A percentile compares a stretch with the other conserved stretches of the same genome.
Conservation (phyloP, 768 basidiomycete genomes). For the Boletus rufocinnamomeus region DNA sequence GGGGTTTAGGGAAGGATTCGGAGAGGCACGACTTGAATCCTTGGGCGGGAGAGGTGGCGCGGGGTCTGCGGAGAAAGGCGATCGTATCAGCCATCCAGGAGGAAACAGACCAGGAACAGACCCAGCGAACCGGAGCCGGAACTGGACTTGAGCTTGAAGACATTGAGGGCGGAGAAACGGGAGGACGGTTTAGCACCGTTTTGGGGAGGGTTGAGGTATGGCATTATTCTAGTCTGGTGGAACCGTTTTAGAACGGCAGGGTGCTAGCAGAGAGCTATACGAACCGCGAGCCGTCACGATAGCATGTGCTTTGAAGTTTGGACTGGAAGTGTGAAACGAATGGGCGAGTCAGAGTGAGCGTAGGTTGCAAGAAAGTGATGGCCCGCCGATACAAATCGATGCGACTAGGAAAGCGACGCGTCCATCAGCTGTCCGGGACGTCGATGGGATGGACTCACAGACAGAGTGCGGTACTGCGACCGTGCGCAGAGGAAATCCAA, state of each 20-base stretch:
- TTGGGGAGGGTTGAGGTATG: slow-evolving; percentile 11
- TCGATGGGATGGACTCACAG: not conserved
- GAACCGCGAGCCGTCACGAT: not conserved
- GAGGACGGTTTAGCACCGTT: slow-evolving; percentile 33
- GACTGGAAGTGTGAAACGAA: not conserved
- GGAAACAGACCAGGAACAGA: not conserved
- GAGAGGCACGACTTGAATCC: slow-evolving; percentile 43
- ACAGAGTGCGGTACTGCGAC: not conserved
- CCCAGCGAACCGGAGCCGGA: not conserved
- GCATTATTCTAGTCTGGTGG: slow-evolving; percentile 4
- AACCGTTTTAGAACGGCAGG: not conserved
- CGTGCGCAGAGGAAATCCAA: not conserved
- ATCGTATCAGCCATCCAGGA: not conserved
- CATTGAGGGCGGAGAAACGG: slow-evolving; percentile 43
- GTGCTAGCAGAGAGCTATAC: too few relatives aligned
- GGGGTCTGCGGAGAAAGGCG: slow-evolving; percentile 9
- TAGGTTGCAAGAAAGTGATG: not conserved
- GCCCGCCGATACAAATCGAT: not conserved
- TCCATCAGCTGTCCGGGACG: not conserved
- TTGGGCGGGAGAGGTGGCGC: slow-evolving; percentile 61
- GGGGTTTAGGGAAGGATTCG: not conserved
- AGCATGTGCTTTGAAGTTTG: not conserved
- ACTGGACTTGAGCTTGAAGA: slow-evolving; percentile 40
- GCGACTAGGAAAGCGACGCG: not conserved
- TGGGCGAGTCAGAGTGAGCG: not conserved